Base-by-base conservation (phyloP, 441 rosid genomes). In the Bruguiera hainesii region DNA sequence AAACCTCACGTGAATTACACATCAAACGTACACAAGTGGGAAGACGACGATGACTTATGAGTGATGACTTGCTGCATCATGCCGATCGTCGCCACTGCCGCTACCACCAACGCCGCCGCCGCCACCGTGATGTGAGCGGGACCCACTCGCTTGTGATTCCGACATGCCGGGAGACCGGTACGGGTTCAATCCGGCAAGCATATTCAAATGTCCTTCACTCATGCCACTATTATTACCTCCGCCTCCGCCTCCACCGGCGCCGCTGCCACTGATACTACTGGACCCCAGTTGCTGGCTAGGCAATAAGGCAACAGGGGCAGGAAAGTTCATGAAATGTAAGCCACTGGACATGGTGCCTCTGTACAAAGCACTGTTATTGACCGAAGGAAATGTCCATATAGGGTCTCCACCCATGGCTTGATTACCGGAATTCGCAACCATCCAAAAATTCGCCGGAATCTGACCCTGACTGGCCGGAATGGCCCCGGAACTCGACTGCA, bases 301-400 rank as follows among this genome's bases (percentile, higher is more conserved):
- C 75, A 85, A 48, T 6, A 89, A 64, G 18, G 92, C 87, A 76
- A 89, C 70, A 3, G 96, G 90, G 0, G 89, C 66, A 5, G 96
- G 85, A 73, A 87, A 89, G 70, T 89, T 89, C 92, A 89, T 89
- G 75, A 89, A 82, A 81, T 89, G 92, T 31, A 89, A 78, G 11
- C 89, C 96, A 66, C 87, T 86, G 5, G 91, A 80, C 71, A 76
- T 81, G 20, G 76, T 76, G 20, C 85, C 76, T 25, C 89, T 74
- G 70, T 85, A 81, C 71, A 80, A 66, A 59, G 70, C 82, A 60
- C 77, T 83, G 48, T 77, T 89, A 62, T 81, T 84, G 20, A 72
- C 85, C 0, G 88, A 73, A 15, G 91, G 90, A 66, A 85, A 85
- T 53, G 91, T 80, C 96, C 92, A 85, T 23, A 81, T 73, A 2